Evolutionary conservation across 2,329 filamentous ascomycete genomes (phyloP).

Genomic region (Alternaria sp.): DNA sequence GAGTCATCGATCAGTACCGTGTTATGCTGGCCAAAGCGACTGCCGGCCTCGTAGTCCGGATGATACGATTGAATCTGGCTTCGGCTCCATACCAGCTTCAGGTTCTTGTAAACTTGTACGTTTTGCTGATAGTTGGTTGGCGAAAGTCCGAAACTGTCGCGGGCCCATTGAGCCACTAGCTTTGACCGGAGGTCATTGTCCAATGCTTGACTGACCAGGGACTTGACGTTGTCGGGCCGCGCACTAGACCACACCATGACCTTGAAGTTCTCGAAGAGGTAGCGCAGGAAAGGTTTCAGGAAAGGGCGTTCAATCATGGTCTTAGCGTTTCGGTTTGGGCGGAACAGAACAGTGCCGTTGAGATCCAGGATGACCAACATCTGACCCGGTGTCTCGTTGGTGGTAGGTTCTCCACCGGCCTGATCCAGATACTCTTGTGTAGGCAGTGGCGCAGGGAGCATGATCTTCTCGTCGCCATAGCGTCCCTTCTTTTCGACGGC

Average conservation of each 20-base stretch:
- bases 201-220: constrained; percentile 73
- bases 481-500: constrained; percentile 25
- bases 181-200: constrained; percentile 60
- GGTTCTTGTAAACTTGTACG: constrained; percentile 89
- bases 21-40: constrained; percentile 79
- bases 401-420: constrained; percentile 52
- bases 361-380: constrained; percentile 89
- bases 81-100: constrained; percentile 74
- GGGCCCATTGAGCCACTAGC: constrained; percentile 77
- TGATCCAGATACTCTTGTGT: constrained; percentile 67
- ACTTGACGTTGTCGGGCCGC: constrained; percentile 72
- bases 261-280: constrained; percentile 76
- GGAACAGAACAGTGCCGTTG: constrained; percentile 86
- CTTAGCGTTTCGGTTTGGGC: constrained; percentile 62
- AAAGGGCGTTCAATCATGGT: constrained; percentile 72
- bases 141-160: constrained; percentile 77
- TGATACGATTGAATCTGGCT: constrained; percentile 56
- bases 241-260: constrained; percentile 95
- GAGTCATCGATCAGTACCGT: constrained; percentile 92
- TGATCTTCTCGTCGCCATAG: constrained; percentile 39
- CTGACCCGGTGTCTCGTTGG: constrained; percentile 60
- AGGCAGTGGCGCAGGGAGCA: constrained; percentile 65
- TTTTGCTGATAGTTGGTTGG: constrained; percentile 70
- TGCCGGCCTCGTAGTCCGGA: constrained; percentile 47
- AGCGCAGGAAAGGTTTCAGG: constrained; percentile 73